These are phyloP conservation scores for Dimocarpus longan DNA, from an alignment of 345 rosid genomes.

Conservation along the genomic window DNA sequence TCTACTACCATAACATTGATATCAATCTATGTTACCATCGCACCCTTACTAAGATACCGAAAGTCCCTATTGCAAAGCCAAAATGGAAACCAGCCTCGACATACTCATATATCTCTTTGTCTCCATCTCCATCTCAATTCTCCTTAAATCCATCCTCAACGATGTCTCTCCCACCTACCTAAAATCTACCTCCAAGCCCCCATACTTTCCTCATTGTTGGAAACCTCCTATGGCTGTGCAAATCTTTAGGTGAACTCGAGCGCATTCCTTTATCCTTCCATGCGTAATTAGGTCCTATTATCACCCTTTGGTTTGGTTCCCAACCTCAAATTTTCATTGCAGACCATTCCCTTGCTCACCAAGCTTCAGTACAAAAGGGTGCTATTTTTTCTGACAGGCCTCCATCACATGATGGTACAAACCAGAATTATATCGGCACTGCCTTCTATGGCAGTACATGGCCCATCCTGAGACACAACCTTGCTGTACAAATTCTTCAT, in stretches of 20 bases:
- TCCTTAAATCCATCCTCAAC: slow-evolving; percentile 14
- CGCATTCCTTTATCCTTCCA: slow-evolving; percentile 17
- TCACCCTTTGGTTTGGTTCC: slow-evolving; percentile 39
- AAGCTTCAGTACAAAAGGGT: slow-evolving; percentile 47
- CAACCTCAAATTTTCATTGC: slow-evolving; percentile 42
- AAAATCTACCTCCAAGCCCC: slow-evolving; percentile 30
- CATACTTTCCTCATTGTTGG: slow-evolving; percentile 18
- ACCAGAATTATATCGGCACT: slow-evolving; percentile 46
- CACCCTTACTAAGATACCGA: too few relatives aligned
- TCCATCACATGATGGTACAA: slow-evolving; percentile 25
- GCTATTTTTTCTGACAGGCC: slow-evolving; percentile 46
- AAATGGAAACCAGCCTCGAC: slow-evolving; percentile 24
- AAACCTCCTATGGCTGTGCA: slow-evolving; percentile 18
- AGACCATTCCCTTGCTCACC: slow-evolving; percentile 42
- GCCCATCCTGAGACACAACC: background rate
- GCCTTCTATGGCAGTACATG: slow-evolving; percentile 34
- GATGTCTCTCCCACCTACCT: background rate
- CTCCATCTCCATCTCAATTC: background rate
- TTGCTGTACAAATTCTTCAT: background rate
- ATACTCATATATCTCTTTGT: background rate
- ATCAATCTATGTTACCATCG: background rate
- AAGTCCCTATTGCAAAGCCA: background rate
- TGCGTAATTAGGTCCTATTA: slow-evolving; percentile 39
- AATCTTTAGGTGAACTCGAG: slow-evolving; percentile 12
- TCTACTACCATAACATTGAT: background rate